Evolutionary conservation across 2,329 filamentous ascomycete genomes (phyloP), one percentile per base, ranked within the genome.

Genomic region (Claviceps fusiformis): DNA sequence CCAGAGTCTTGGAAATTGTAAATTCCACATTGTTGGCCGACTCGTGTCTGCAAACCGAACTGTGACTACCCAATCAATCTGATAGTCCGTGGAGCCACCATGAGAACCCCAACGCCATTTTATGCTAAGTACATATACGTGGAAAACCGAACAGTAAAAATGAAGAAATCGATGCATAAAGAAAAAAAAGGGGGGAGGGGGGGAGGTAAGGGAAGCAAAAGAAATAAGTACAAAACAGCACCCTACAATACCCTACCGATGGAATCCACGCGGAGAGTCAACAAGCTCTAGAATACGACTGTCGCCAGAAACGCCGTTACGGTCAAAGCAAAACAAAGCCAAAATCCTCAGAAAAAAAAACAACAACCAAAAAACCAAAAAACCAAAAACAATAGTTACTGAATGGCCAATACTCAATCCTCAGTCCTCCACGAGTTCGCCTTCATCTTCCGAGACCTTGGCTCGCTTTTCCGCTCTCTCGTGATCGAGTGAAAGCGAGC

Each of bases 391-490:
- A 27, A 45, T 13, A 19, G 6, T n/a, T 5, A 29, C 37, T 53
- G n/a, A 43, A 43, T 29, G 10, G 19, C 46, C 33, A n/a, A n/a
- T 24, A 2, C 24, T 24, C 24, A 24, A 10, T 17, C 0, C 27
- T 54, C 55, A 68, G 41, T 68, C 66, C 56, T 73, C 70, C 37
- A 71, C 61, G 43, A 77, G 68, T 59, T 77, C 75, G 37, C 75
- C 75, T 56, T 77, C 75, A 51, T 77, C 75, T 54, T 75, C 72
- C 0, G 73, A 76, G 33, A 74, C 63, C 52, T 70, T 69, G 50
- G 68, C 69, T n/a, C 73, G 68, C 57, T 77, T 77, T 58, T 70
- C 68, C 1, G 70, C 69, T 29, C 69, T 65, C 29, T 64, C 68
- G 39, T 70, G 70, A 3, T 67, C 64, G 0, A 57, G 58, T 13